A percentile compares a stretch with the other conserved stretches of the same genome.
Evolutionary conservation across 768 basidiomycete species (phyloP).

Genomic region (Hypholoma fasciculare): DNA sequence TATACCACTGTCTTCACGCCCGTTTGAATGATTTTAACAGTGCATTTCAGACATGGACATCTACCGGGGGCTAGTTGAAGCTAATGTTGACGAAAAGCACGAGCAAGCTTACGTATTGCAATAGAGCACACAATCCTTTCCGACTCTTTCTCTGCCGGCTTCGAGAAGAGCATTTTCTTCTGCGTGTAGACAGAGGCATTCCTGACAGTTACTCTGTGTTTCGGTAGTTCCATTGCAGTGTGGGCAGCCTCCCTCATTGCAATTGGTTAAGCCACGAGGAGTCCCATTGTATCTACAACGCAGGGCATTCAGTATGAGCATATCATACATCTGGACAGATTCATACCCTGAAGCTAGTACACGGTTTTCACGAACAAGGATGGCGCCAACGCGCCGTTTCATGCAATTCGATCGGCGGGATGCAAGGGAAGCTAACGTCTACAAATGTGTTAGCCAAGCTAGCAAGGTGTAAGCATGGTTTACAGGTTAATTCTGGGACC

Average conservation of each 20-base stretch:
- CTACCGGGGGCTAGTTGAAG: slow-evolving; percentile 37
- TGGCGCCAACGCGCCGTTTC: slow-evolving; percentile 95
- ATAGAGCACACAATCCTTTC: slow-evolving; percentile 80
- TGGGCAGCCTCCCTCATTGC: slow-evolving; percentile 87
- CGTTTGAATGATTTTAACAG: slow-evolving; percentile 95
- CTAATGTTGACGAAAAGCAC: not conserved
- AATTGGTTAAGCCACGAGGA: slow-evolving; percentile 86
- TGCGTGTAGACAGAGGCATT: slow-evolving; percentile 94
- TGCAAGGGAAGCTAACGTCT: slow-evolving; percentile 90
- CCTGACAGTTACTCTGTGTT: slow-evolving; percentile 50
- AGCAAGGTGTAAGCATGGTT: too few species aligned
- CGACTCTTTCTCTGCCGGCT: slow-evolving; percentile 90
- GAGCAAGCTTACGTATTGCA: slow-evolving; percentile 85
- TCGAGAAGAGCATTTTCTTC: slow-evolving; percentile 97
- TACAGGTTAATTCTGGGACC: slow-evolving; percentile 11
- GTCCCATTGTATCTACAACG: slow-evolving; percentile 90
- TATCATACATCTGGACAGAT: not conserved
- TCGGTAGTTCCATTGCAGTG: slow-evolving; percentile 65
- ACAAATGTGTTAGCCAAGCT: not conserved
- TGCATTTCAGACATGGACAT: slow-evolving; percentile 97
- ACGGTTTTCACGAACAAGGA: slow-evolving; percentile 83
- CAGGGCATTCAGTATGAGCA: slow-evolving; percentile 1
- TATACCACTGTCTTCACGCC: slow-evolving; percentile 93
- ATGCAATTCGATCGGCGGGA: slow-evolving; percentile 93
- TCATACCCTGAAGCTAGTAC: slow-evolving; percentile 77